Conservation (phyloP, 352 stramenopile species). For the Phytophthora fragariaefolia region DNA sequence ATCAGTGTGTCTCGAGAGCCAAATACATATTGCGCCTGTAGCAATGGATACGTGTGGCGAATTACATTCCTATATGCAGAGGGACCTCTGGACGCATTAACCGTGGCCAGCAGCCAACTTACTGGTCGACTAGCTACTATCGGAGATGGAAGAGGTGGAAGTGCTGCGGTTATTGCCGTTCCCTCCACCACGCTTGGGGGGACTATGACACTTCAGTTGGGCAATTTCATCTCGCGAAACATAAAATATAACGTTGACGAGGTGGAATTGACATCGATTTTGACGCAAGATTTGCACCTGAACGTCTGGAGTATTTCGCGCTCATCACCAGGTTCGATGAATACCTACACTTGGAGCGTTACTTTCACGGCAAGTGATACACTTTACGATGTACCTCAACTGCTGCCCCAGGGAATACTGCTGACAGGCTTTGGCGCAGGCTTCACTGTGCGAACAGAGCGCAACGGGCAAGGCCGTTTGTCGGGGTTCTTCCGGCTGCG, state of each 20-base stretch:
- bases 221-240: slow-evolving; percentile 63
- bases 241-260: slow-evolving; percentile 72
- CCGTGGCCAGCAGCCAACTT: slow-evolving; percentile 49
- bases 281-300: slow-evolving; percentile 71
- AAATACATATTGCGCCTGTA: slow-evolving; percentile 81
- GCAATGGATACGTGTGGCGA: slow-evolving; percentile 72
- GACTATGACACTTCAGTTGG: slow-evolving; percentile 70
- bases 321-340: slow-evolving; percentile 44
- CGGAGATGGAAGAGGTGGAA: slow-evolving; percentile 56
- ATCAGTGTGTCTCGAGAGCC: slow-evolving; percentile 57
- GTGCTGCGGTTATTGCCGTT: slow-evolving; percentile 53
- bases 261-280: slow-evolving; percentile 57
- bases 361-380: slow-evolving; percentile 74
- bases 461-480: slow-evolving; percentile 66
- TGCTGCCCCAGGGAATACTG: slow-evolving; percentile 56
- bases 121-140: slow-evolving; percentile 61
- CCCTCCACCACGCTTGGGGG: slow-evolving; percentile 69
- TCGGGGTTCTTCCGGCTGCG: slow-evolving; percentile 74
- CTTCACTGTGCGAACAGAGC: slow-evolving; percentile 55
- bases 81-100: slow-evolving; percentile 58
- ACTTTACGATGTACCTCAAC: slow-evolving; percentile 66
- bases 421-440: slow-evolving; percentile 67
- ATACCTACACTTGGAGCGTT: slow-evolving; percentile 75
- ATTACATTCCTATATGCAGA: slow-evolving; percentile 82
- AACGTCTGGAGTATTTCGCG: slow-evolving; percentile 62